Evolutionary conservation across 768 basidiomycete species (phyloP), one percentile per base, ranked within the genome.

Genomic region (Mrakia blollopis): DNA sequence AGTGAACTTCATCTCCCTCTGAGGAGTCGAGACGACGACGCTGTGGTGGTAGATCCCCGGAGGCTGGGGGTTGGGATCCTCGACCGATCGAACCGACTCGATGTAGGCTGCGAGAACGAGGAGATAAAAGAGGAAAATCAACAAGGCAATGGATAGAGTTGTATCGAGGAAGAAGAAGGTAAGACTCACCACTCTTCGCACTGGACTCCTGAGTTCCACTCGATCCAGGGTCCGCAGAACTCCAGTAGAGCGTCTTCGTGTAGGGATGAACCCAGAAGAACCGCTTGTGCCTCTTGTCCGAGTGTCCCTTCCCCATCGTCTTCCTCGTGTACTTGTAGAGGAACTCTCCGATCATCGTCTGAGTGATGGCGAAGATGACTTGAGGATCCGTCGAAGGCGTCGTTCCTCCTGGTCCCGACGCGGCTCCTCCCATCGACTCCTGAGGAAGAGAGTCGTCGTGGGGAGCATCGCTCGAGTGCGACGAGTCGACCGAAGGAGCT

Each of bases 261-360:
- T 98, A 99, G 28, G 97, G 97, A 84, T 98, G 96, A n/a, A 99
- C 90, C 97, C 97, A 99, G 88, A 98, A 97, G 89, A 94, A 99
- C 52, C 97, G 87, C 83, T 89, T 90, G 84, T 99, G 97, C 72
- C 95, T 86, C 83, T 89, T 90, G 83, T 93, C 91, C 30, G 92
- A 92, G 82, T 94, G 88, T 18, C 93, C 94, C 84, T 92, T 95
- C 32, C 94, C 93, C 81, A 98, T 89, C 25, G 92, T 85, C 76
- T 89, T 88, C 72, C 96, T 88, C 13, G 96, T 98, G 85, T 99
- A 98, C 86, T 98, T 98, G 88, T 92, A 93, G 85, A 99, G 84
- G 85, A 94, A 98, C 86, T 98, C 96, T 70, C 97, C 96, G 80
- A 98, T 98, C 97, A 99, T 99, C 32, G 95, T 97, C 86, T 98